Percentiles rank a stretch among this genome's conserved stretches.
Evolutionary conservation across 2,329 filamentous ascomycete genomes (phyloP).

Genomic region (Calycina herbarum): DNA sequence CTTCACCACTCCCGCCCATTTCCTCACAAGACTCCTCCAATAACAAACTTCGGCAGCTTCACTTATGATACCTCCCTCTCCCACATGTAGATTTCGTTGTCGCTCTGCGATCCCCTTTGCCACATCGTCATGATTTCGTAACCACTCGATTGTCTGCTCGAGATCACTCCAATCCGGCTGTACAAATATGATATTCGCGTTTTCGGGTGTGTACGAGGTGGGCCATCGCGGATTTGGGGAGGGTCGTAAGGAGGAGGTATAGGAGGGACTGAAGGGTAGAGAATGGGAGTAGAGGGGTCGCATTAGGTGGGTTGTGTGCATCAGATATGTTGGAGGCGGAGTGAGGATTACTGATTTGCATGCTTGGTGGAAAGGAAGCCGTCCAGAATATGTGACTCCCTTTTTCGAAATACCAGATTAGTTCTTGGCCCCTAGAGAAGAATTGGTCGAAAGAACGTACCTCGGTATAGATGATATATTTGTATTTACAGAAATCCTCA

Average conservation of each 20-base stretch:
- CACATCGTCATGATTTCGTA: constrained; percentile 45
- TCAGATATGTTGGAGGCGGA: constrained; percentile 49
- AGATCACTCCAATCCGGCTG: constrained; percentile 53
- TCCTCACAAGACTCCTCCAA: constrained; percentile 50
- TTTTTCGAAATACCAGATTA: constrained; percentile 1
- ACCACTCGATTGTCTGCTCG: constrained; percentile 46
- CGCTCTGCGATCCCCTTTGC: constrained; percentile 49
- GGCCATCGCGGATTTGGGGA: constrained; percentile 42
- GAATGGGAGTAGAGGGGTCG: constrained; percentile 45
- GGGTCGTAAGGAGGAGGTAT: constrained; percentile 6
- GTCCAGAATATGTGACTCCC: constrained; percentile 54
- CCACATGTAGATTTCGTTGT: constrained; percentile 42
- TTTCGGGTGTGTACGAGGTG: constrained; percentile 34
- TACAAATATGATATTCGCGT: constrained; percentile 53
- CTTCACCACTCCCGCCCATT: constrained; percentile 47
- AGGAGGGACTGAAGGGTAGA: constrained; percentile 25
- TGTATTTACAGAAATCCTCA: constrained; percentile 52
- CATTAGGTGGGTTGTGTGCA: constrained; percentile 51
- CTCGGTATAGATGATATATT: constrained; percentile 54
- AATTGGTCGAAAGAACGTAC: constrained; percentile 16
- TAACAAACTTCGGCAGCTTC: constrained; percentile 54
- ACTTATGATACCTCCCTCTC: constrained; percentile 46
- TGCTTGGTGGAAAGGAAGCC: constrained; percentile 52
- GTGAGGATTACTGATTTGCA: constrained; percentile 50
- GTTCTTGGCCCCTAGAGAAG: neutral